These are phyloP conservation scores for Colletotrichum sp. DNA, from an alignment of 2,329 filamentous ascomycete genomes.

Conservation along the genomic window DNA sequence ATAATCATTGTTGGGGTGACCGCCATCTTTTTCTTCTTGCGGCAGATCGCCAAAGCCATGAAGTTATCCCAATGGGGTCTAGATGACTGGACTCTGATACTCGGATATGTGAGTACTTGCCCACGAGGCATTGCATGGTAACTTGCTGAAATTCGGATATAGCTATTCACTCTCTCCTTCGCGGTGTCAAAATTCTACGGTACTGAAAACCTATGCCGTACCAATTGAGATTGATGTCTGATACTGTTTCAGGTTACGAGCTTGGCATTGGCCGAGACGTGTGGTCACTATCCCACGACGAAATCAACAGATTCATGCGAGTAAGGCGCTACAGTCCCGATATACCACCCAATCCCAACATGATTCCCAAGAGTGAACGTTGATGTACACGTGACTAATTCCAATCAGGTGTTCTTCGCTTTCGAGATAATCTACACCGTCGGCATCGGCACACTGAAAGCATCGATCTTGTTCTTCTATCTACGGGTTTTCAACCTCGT, in stretches of 20 bases:
- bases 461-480: constrained; percentile 42
- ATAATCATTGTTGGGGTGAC: neutral
- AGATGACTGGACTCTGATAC: neutral
- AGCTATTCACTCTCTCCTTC: neutral
- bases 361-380: neutral
- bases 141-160: neutral
- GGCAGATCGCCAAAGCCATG: neutral
- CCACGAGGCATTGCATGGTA: too few relatives aligned
- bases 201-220: neutral
- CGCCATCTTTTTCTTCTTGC: neutral
- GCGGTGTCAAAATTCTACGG: constrained; percentile 4
- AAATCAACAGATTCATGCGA: neutral
- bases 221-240: neutral
- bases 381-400: neutral
- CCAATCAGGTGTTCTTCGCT: constrained; percentile 4
- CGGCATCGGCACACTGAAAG: constrained; percentile 43
- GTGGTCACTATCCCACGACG: neutral
- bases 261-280: neutral
- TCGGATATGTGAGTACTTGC: constrained; percentile 1
- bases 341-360: neutral
- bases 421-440: constrained; percentile 13
- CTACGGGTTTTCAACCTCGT: constrained; percentile 39
- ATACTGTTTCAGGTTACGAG: neutral
- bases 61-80: constrained; percentile 6
- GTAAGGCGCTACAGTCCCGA: neutral